Conservation (phyloP, 2,329 filamentous ascomycete species). For the Ophiostoma ulmi region DNA sequence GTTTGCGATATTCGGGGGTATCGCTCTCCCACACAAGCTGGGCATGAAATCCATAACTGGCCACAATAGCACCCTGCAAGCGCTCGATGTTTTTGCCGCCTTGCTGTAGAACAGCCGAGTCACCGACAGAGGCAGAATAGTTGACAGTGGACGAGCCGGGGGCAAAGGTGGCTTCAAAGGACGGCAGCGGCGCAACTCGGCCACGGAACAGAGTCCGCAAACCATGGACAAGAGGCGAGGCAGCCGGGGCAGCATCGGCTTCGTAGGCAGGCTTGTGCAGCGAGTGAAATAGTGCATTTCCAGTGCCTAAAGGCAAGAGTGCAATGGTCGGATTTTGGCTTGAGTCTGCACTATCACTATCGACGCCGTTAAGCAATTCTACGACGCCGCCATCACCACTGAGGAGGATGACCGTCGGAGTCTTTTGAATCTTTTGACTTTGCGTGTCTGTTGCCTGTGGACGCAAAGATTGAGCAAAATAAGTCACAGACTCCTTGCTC, state of each 20-base stretch:
- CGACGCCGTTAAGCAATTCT: constrained; percentile 68
- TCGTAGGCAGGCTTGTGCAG: constrained; percentile 54
- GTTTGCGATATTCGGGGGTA: constrained; percentile 70
- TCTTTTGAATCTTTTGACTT: background rate
- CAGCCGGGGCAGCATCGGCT: constrained; percentile 27
- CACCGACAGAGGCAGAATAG: background rate
- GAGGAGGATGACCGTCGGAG: constrained; percentile 61
- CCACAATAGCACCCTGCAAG: constrained; percentile 70
- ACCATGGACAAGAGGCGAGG: constrained; percentile 46
- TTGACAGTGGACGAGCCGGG: constrained; percentile 47
- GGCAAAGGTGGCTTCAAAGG: constrained; percentile 59
- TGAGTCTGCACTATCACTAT: background rate
- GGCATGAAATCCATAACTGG: constrained; percentile 85
- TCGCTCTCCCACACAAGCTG: constrained; percentile 87
- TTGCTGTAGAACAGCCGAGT: constrained; percentile 27
- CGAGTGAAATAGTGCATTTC: constrained; percentile 60
- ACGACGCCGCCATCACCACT: constrained; percentile 84
- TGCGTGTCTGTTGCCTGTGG: background rate
- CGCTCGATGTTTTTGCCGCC: constrained; percentile 32
- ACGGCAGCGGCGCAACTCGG: constrained; percentile 49
- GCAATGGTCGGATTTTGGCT: constrained; percentile 42
- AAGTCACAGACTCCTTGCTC: constrained; percentile 56
- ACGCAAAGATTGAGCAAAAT: constrained; percentile 50
- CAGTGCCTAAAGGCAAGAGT: constrained; percentile 58
- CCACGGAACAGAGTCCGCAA: constrained; percentile 59